Evolutionary conservation across 768 basidiomycete genomes (phyloP).

Genomic region (Kwoniella heveanensis): DNA sequence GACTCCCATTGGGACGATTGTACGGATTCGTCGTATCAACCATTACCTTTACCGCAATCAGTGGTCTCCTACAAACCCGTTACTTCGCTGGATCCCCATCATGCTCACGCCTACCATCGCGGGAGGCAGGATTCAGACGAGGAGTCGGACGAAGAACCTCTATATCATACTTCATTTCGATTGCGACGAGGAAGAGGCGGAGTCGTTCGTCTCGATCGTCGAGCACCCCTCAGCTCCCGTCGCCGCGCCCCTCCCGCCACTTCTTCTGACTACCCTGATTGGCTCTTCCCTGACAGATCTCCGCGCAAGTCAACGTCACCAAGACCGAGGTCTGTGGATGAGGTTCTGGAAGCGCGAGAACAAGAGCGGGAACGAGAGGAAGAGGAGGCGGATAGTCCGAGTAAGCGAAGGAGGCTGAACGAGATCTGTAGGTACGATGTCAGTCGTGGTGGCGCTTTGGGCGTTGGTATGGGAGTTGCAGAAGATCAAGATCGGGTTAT

Average conservation of each 20-base stretch:
- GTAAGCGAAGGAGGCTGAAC: slow-evolving; percentile 47
- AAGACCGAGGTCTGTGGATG: slow-evolving; percentile 42
- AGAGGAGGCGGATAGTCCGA: slow-evolving; percentile 31
- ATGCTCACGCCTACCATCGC: slow-evolving; percentile 4
- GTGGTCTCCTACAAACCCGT: slow-evolving; percentile 53
- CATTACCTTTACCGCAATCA: slow-evolving; percentile 63
- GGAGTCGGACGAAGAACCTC: slow-evolving; percentile 46
- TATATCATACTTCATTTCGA: slow-evolving; percentile 61
- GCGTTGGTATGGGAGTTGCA: slow-evolving; percentile 53
- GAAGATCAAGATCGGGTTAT: slow-evolving; percentile 55
- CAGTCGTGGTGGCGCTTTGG: slow-evolving; percentile 47
- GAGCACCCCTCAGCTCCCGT: slow-evolving; percentile 43
- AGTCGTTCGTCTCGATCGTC: slow-evolving; percentile 73
- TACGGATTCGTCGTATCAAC: slow-evolving; percentile 75
- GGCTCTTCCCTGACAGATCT: slow-evolving; percentile 39
- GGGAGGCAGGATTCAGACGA: slow-evolving; percentile 19
- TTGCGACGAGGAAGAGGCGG: slow-evolving; percentile 82
- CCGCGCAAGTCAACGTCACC: slow-evolving; percentile 5
- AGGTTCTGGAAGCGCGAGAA: slow-evolving; percentile 26
- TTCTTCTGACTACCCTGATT: slow-evolving; percentile 17
- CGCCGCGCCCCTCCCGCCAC: slow-evolving; percentile 18
- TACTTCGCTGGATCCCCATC: slow-evolving; percentile 59
- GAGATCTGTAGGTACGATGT: slow-evolving; percentile 57
- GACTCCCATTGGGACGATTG: slow-evolving; percentile 85
- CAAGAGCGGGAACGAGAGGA: slow-evolving; percentile 12